Base-by-base conservation (phyloP, 164 flowering plant genomes). In the Berberis thunbergii region DNA sequence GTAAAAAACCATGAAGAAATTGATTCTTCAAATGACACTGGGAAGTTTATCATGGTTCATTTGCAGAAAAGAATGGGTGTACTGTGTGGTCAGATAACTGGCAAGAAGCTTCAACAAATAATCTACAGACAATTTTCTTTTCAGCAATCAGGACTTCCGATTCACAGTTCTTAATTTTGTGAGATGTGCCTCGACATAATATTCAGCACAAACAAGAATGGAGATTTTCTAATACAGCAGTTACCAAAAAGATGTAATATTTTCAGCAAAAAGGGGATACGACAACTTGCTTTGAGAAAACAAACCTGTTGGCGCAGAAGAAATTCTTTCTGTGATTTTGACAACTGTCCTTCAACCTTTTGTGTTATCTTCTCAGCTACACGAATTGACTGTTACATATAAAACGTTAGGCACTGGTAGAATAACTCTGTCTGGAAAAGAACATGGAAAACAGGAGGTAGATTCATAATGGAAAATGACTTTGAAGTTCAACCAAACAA, bases 331-430 rank as follows among this genome's bases (percentile, higher is more conserved):
- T 95, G 99, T 59, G 99, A 91, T 69, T 89, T 95, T 59, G 99
- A 95, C 72, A 95, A 70, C 70, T 95, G 99, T n/a, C 99, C 98
- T 74, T 95, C 99, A 63, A 95, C 99, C 79, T 95, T 95, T 62
- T 91, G 97, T 41, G 99, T 91, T 57, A 95, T 95, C 81, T 95
- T 95, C 83, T 95, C 98, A 43, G 99, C 97, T 49, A 95, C 99
- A 64, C 98, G 97, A 77, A 95, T 91, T 58, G 99, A 91, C 98
- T 95, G 81, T 63, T 60, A 75, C 53, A 69, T 64, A 50, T 44
- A 41, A 59, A 67, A 40, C n/a, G 68, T 71, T 69, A 56, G 62
- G 3, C 54, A 4, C n/a, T 55, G 45, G 2, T 6, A 64, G 11
- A 49, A 42, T 43, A 38, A 12, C 40, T 7, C 49, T 40, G 26